Evolutionary conservation across 129 eudicot species (phyloP), one percentile per base, ranked within the genome.

Genomic region (Helichrysum umbraculigerum): DNA sequence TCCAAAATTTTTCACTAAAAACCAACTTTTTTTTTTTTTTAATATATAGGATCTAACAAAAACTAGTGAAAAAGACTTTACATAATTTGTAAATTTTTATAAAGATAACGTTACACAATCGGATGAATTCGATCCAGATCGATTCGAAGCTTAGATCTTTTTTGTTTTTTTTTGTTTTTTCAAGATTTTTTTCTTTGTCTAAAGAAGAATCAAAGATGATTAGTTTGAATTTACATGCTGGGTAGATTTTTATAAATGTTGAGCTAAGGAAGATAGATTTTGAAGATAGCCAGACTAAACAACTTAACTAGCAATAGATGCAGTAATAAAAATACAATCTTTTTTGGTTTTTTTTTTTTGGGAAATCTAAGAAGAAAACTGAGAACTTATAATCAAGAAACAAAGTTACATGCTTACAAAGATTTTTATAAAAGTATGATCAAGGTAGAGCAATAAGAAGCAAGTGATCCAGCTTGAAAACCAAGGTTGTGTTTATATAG

Each of bases 61-160:
- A 73, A 66, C 34, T 50, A 65, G 44, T 42, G 58, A 41, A 58
- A 33, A 47, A 66, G 10, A 66, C 78, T 63, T 73, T 82, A 82
- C 82, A 82, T 82, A 73, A 72, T 82, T 78, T 68, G 59, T 16
- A 44, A 82, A 67, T 82, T 82, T 82, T 82, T 77, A 82, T 82
- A 72, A 77, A 77, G 52, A 17, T 78, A 32, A 21, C 17, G 70
- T 58, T 82, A 82, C 79, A 66, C 85, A 78, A 78, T 78, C 66
- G n/a, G 54, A 70, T 66, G 79, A 71, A 72, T 51, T 77, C 58
- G 78, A 64, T 57, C 81, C 70, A 75, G 78, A 69, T 83, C 69
- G 44, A 70, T 70, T 8, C 69, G 4, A 63, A 69, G 63, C 59
- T 57, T 7, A 28, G 22, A 3, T 58, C 22, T 66, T 41, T 33